These are phyloP conservation scores for Moesziomyces sp. DNA, from an alignment of 1,284 basidiomycete genomes.

Conservation along the genomic window DNA sequence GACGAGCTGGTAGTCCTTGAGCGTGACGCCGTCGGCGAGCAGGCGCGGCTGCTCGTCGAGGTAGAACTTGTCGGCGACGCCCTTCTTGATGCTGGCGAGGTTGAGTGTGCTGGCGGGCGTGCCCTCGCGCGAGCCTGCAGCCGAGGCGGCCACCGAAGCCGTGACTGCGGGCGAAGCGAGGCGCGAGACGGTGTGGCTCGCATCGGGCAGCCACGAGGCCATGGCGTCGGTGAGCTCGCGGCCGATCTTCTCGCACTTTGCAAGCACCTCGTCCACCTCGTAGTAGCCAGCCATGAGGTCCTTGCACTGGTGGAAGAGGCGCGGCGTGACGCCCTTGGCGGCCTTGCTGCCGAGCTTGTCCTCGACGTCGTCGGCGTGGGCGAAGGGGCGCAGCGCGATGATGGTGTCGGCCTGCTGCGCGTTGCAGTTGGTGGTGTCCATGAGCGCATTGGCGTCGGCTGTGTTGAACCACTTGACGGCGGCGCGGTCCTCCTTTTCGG, in stretches of 20 bases:
- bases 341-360: conserved; percentile 77
- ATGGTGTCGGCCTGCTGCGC: conserved; percentile 84
- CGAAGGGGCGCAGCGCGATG: conserved; percentile 83
- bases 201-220: conserved; percentile 75
- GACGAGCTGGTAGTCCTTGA: conserved; percentile 96
- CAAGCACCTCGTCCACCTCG: conserved; percentile 87
- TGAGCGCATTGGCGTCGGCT: conserved; percentile 78
- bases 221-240: conserved; percentile 75
- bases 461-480: conserved; percentile 83
- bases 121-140: conserved; percentile 34
- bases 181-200: conserved; percentile 64
- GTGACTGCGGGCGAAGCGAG: conserved; percentile 33
- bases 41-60: conserved; percentile 80
- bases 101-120: conserved; percentile 46
- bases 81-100: conserved; percentile 48
- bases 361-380: conserved; percentile 75
- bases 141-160: conserved; percentile 24
- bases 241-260: conserved; percentile 88
- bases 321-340: conserved; percentile 89
- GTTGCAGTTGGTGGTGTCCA: conserved; percentile 89
- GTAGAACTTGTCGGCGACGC: conserved; percentile 66
- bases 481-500: conserved; percentile 49
- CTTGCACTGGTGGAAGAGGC: conserved; percentile 89
- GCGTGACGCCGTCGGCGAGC: conserved; percentile 77
- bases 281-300: conserved; percentile 87